Percentiles rank a stretch among this genome's conserved stretches.
phyloP scores from a whole-genome alignment of 2,329 filamentous ascomycete species.

The Neocatenulostroma microsporum region DNA sequence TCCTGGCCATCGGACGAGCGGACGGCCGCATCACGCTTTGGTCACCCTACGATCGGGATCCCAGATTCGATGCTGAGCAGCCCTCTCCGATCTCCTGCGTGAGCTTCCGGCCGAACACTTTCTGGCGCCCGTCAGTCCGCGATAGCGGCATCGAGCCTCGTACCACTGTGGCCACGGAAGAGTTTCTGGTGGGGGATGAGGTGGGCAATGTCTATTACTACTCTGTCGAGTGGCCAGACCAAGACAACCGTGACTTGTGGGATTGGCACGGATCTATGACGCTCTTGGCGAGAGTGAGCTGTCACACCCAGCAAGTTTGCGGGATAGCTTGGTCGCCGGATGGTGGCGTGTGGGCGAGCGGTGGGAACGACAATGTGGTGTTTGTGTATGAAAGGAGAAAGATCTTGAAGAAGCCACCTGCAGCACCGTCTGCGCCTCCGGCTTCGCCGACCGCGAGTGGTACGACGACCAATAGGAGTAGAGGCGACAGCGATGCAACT shows the following conservation, averaged over 20 bases:
- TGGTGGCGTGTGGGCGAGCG: constrained; percentile 71
- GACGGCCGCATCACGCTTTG: constrained; percentile 69
- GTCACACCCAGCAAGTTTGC: constrained; percentile 85
- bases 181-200: constrained; percentile 81
- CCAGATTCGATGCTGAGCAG: constrained; percentile 69
- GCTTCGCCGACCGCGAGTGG: neutral
- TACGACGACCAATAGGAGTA: constrained; percentile 1
- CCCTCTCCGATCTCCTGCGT: constrained; percentile 68
- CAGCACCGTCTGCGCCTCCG: neutral
- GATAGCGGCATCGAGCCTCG: too few species aligned
- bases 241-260: constrained; percentile 55
- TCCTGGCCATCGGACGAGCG: constrained; percentile 77
- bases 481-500: constrained; percentile 6
- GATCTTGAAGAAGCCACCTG: constrained; percentile 31
- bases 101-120: constrained; percentile 63
- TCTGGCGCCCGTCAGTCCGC: constrained; percentile 43
- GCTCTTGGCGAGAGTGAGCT: constrained; percentile 65
- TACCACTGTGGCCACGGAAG: constrained; percentile 60
- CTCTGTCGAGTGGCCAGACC: constrained; percentile 68
- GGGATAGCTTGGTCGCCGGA: constrained; percentile 80
- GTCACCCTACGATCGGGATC: constrained; percentile 61
- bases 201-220: constrained; percentile 79
- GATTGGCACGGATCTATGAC: constrained; percentile 72
- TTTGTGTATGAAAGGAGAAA: constrained; percentile 66
- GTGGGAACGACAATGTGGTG: constrained; percentile 87